Conservation (phyloP, 768 basidiomycete species). For the Serendipita indica region DNA sequence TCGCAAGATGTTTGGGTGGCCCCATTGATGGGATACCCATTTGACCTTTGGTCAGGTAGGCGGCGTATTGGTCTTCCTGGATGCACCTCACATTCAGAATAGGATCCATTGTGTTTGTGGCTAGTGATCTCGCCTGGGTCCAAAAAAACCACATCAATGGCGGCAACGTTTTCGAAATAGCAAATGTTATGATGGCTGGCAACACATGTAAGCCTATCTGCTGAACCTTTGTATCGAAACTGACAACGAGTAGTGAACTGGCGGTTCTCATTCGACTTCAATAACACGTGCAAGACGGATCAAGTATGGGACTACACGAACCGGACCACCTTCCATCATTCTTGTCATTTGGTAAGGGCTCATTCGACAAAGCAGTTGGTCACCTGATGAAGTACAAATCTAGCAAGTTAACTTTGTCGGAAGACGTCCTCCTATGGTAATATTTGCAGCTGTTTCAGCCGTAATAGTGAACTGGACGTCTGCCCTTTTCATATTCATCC, state of each 20-base stretch:
- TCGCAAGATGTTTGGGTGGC: not conserved
- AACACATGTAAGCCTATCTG: not conserved
- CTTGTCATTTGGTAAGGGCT: not conserved
- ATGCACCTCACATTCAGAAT: not conserved
- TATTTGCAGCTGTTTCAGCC: not conserved
- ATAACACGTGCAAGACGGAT: not conserved
- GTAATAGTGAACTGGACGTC: conserved; percentile 1
- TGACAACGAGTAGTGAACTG: not conserved
- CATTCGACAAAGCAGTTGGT: not conserved
- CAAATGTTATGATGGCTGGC: not conserved
- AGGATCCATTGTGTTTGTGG: not conserved
- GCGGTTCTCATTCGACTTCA: not conserved
- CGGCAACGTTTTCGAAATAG: not conserved
- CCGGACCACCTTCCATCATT: not conserved
- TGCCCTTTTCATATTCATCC: not conserved
- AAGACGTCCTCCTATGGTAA: not conserved
- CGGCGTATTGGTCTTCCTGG: not conserved
- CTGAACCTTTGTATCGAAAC: not conserved
- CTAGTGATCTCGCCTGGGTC: not conserved
- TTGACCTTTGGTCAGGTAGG: not conserved
- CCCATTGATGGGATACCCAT: not conserved
- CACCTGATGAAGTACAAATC: not conserved
- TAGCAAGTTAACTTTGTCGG: not conserved
- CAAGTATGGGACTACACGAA: not conserved
- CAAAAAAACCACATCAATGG: not conserved